phyloP scores from a whole-genome alignment of 2,329 filamentous ascomycete species.

The Sclerotinia glacialis region DNA sequence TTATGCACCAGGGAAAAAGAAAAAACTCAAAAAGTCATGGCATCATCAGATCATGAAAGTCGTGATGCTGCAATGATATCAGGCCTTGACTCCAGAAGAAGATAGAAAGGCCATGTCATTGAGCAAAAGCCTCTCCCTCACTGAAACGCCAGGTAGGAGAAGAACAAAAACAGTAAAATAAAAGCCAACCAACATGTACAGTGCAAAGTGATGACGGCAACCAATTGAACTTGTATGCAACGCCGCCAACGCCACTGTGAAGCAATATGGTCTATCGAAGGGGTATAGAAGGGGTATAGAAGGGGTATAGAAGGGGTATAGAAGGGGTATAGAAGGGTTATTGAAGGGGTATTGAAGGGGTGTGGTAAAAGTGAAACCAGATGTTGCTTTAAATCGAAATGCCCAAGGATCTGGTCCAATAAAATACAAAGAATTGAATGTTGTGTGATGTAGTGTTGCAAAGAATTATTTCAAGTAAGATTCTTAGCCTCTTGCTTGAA shows the following conservation, averaged over 20 bases:
- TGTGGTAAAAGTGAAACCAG: constrained; percentile 31
- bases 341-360: constrained; percentile 27
- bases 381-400: constrained; percentile 30
- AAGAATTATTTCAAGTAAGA: not conserved
- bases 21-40: constrained; percentile 12
- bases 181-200: constrained; percentile 20
- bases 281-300: constrained; percentile 27
- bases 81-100: constrained; percentile 14
- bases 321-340: constrained; percentile 26
- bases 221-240: constrained; percentile 27
- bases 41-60: constrained; percentile 23
- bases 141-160: constrained; percentile 11
- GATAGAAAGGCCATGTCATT: constrained; percentile 6
- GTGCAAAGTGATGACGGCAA: constrained; percentile 23
- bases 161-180: constrained; percentile 18
- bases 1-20: not conserved
- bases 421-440: constrained; percentile 39
- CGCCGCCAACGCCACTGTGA: constrained; percentile 25
- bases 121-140: constrained; percentile 19
- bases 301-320: constrained; percentile 27
- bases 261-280: constrained; percentile 29
- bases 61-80: constrained; percentile 18
- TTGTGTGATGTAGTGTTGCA: constrained; percentile 18
- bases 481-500: constrained; percentile 34
- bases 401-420: constrained; percentile 35